Base-by-base conservation (phyloP, 2,329 filamentous ascomycete genomes). In the Aplosporella prunicola region DNA sequence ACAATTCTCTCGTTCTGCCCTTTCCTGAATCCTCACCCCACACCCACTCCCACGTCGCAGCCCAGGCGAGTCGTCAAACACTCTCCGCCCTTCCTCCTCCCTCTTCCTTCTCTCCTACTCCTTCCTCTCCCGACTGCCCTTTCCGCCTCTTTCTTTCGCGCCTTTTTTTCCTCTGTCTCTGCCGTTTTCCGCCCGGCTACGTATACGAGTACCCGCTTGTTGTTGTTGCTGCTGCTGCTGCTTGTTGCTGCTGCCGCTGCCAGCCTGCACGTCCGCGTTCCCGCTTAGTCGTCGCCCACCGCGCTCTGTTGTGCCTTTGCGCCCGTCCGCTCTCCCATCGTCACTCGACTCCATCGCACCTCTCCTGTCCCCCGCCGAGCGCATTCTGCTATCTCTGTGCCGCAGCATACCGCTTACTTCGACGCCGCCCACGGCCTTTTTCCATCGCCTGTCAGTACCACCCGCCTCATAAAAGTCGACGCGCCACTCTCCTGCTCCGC, bases 331-430 rank as follows among this genome's bases (percentile, higher is more conserved):
- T n/a, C n/a, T n/a, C n/a, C n/a, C n/a, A n/a, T n/a, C n/a, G n/a
- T n/a, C n/a, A n/a, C n/a, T n/a, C n/a, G n/a, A n/a, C n/a, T n/a
- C n/a, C n/a, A n/a, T n/a, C n/a, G 47, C 41, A 37, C 41, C 32
- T 42, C 40, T 39, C 43, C 32, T 41, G 34, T 40, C 32, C 42
- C 42, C 34, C 32, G 40, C 39, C 45, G 43, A 51, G 41, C 35
- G 34, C 39, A 39, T 16, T 30, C 30, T 48, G 65, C 72, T 44
- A 76, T 81, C 61, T 73, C 84, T 47, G 77, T 80, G 35, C 72
- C n/a, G 25, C 35, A n/a, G n/a, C 26, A 8, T 20, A n/a, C 28
- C 15, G 35, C 23, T 15, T 5, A 11, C n/a, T 30, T 27, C 37
- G 15, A 15, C 26, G 31, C 32, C 17, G 14, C 16, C 13, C 32